phyloP scores from a whole-genome alignment of 495 filamentous ascomycete genomes.

The Penicillium fimorum region DNA sequence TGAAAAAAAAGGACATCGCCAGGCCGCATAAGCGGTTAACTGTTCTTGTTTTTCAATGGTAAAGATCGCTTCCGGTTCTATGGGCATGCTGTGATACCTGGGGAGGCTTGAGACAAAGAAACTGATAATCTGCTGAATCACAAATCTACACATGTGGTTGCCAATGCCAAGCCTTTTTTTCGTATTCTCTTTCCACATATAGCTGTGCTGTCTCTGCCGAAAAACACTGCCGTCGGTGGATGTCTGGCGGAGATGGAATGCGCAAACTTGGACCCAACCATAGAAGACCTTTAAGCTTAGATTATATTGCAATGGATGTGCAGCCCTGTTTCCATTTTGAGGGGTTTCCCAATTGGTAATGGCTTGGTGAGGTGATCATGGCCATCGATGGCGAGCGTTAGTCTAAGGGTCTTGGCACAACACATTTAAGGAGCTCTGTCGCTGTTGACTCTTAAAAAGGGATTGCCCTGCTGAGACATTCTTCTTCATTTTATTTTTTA shows the following conservation, averaged over 20 bases:
- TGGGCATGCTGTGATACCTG: too few relatives aligned
- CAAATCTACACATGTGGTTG: not conserved
- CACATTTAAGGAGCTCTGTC: slow-evolving; percentile 24
- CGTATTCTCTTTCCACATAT: slow-evolving; percentile 19
- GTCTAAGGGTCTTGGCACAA: slow-evolving; percentile 33
- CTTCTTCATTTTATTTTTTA: not conserved
- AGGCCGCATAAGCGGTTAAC: too few relatives aligned
- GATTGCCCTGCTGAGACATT: not conserved
- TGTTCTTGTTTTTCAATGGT: too few relatives aligned
- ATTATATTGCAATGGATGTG: slow-evolving; percentile 18
- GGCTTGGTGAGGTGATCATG: slow-evolving; percentile 39
- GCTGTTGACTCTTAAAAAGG: slow-evolving; percentile 4
- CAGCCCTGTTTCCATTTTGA: slow-evolving; percentile 8
- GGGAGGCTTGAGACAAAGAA: too few relatives aligned
- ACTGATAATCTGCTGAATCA: too few relatives aligned
- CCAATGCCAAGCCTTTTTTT: slow-evolving; percentile 20
- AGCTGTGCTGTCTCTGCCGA: slow-evolving; percentile 11
- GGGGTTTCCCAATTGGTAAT: slow-evolving; percentile 12
- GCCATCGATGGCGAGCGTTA: slow-evolving; percentile 35
- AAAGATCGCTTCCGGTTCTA: too few relatives aligned
- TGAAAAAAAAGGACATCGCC: too few relatives aligned
- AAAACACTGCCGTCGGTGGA: slow-evolving; percentile 12
- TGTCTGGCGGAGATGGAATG: not conserved
- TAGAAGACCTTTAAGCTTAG: slow-evolving; percentile 26
- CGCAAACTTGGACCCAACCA: slow-evolving; percentile 1